phyloP scores from a whole-genome alignment of 768 basidiomycete species.

The Mycena kentingensis region DNA sequence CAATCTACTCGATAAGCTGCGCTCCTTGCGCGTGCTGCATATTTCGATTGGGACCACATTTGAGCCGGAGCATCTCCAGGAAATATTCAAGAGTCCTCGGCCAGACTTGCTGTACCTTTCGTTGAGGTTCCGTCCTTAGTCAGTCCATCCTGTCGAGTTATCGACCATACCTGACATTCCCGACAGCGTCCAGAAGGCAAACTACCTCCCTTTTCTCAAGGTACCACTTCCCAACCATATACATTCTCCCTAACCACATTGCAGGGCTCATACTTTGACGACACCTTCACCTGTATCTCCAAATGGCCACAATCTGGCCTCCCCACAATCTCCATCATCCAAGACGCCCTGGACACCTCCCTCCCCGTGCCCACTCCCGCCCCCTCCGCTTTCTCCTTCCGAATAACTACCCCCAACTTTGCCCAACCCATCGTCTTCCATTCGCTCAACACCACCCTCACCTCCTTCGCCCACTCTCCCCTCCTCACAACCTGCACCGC shows the following conservation, averaged over 20 bases:
- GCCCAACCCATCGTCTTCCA: constrained; percentile 92
- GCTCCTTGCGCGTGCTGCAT: constrained; percentile 48
- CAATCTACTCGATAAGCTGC: constrained; percentile 64
- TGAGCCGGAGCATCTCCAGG: constrained; percentile 78
- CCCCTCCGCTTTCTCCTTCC: neutral
- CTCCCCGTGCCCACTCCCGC: constrained; percentile 14
- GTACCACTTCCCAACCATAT: constrained; percentile 32
- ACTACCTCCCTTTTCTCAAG: constrained; percentile 82
- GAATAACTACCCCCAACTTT: constrained; percentile 41
- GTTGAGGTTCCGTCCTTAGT: constrained; percentile 85
- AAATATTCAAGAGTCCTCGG: constrained; percentile 55
- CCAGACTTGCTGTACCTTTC: constrained; percentile 52
- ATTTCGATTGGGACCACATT: constrained; percentile 77
- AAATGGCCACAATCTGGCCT: constrained; percentile 56
- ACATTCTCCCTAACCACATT: neutral
- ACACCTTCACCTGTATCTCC: constrained; percentile 60
- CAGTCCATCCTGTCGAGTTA: constrained; percentile 31
- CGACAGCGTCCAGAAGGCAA: constrained; percentile 66
- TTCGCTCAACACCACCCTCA: constrained; percentile 55
- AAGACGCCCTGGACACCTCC: constrained; percentile 57
- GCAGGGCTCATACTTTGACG: constrained; percentile 85
- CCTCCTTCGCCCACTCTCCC: constrained; percentile 46
- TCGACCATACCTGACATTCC: constrained; percentile 1
- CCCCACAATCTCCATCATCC: constrained; percentile 59
- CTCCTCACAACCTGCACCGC: constrained; percentile 54